These are phyloP conservation scores for Hemisphaericaspora subhashii DNA, from an alignment of 1,139 yeast genomes.

Conservation along the genomic window DNA sequence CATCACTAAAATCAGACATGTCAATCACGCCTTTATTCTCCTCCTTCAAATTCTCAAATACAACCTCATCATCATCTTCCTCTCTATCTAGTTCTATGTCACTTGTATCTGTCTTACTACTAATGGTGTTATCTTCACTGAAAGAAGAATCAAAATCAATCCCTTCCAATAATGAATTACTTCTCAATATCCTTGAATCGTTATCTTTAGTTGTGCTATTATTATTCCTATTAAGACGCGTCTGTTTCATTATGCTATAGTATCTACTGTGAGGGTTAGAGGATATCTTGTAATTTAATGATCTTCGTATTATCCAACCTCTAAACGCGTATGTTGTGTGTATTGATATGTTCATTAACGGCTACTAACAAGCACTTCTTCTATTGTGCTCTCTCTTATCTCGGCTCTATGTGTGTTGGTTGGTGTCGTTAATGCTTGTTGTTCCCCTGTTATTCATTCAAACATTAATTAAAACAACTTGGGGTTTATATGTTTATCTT, in stretches of 20 bases:
- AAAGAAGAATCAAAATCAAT: slow-evolving; percentile 11
- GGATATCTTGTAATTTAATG: background rate
- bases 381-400: too few relatives aligned
- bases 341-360: background rate
- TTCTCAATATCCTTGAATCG: too few relatives aligned
- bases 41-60: background rate
- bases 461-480: too few relatives aligned
- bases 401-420: too few relatives aligned
- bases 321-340: background rate
- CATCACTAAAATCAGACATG: slow-evolving; percentile 1
- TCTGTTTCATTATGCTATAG: too few relatives aligned
- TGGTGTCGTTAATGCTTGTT: too few relatives aligned
- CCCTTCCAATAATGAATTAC: slow-evolving; percentile 6
- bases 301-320: background rate
- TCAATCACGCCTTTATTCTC: too few relatives aligned
- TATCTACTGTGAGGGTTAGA: too few relatives aligned
- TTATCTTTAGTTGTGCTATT: background rate
- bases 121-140: slow-evolving; percentile 8
- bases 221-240: background rate
- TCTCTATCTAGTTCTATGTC: background rate
- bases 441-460: too few relatives aligned
- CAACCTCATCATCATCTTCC: slow-evolving; percentile 1
- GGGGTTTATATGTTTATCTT: too few relatives aligned
- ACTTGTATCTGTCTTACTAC: too few relatives aligned
- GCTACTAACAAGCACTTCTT: background rate